Base-by-base conservation (phyloP, 495 filamentous ascomycete species). In the Aspergillus olivimuriae region DNA sequence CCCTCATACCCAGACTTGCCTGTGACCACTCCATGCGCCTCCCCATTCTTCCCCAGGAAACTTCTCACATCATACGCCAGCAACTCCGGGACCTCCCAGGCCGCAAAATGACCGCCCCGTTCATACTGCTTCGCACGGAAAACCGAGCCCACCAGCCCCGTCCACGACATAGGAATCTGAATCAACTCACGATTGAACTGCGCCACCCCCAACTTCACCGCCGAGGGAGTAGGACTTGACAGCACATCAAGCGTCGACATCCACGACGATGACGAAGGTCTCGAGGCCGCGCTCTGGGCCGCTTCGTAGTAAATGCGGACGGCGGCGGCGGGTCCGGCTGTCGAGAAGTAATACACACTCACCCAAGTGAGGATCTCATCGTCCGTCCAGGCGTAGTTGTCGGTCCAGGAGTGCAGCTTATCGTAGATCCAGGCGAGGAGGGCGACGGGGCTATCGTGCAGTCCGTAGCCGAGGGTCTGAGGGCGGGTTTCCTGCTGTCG, bases 331-430 rank as follows among this genome's bases (percentile, higher is more conserved):
- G 74, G 72, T 1, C 75, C 74, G 3, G 69, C 72, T 10, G 55
- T 57, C n/a, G 69, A 70, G 55, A 78, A 76, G 24, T 56, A 66
- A 51, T 79, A 78, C 12, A 77, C 63, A 46, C 59, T 68, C 15
- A 77, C 59, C 76, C 76, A 78, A 0, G 72, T 75, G 30, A 77
- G 43, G 16, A 79, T 66, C 53, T 76, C 74, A 21, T 77, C 73
- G 30, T 74, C 71, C 0, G 71, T 74, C 74, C 75, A 80, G 1
- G 62, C 46, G 44, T 75, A 77, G 16, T 31, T 44, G 34, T 78
- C 74, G 0, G 72, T 65, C 70, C 73, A 76, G 39, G 54, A 52
- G 41, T 75, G 65, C 32, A 79, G 55, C 42, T 77, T 76, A 35
- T 78, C 74, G 45, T 72, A 74, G 14, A 78, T 73, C 76, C 76